phyloP scores from a whole-genome alignment of 1,139 yeast species.

The Hyphopichia burtonii region DNA sequence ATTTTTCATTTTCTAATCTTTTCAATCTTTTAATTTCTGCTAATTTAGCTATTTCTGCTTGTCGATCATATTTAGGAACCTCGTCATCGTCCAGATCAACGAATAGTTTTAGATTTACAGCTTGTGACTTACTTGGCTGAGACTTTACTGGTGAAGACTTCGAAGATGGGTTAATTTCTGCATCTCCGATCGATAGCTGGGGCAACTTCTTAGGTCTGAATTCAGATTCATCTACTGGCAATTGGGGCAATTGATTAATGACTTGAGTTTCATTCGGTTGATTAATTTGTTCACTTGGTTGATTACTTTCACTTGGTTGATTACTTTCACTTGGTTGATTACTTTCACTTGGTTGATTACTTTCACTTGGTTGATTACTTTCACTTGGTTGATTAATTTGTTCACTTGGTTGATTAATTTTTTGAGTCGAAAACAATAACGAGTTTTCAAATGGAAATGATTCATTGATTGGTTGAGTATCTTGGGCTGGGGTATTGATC shows the following conservation, averaged over 20 bases:
- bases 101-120: slow-evolving; percentile 2
- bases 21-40: slow-evolving; percentile 22
- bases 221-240: background rate
- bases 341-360: no score
- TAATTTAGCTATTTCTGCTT: slow-evolving; percentile 19
- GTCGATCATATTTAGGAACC: slow-evolving; percentile 17
- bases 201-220: slow-evolving; percentile 6
- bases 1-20: slow-evolving; percentile 19
- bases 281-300: no score
- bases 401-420: no score
- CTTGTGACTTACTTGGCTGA: background rate
- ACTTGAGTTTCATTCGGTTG: background rate
- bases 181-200: slow-evolving; percentile 12
- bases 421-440: slow-evolving; percentile 1
- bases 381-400: no score
- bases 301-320: no score
- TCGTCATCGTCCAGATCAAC: slow-evolving; percentile 11
- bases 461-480: background rate
- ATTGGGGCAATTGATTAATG: slow-evolving; percentile 1
- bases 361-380: no score
- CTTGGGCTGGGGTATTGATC: background rate
- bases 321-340: no score
- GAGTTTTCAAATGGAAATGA: background rate
- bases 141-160: background rate
- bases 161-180: slow-evolving; percentile 6